These are phyloP conservation scores for Colletotrichum tabaci DNA, from an alignment of 2,329 filamentous ascomycete genomes.

Conservation along the genomic window DNA sequence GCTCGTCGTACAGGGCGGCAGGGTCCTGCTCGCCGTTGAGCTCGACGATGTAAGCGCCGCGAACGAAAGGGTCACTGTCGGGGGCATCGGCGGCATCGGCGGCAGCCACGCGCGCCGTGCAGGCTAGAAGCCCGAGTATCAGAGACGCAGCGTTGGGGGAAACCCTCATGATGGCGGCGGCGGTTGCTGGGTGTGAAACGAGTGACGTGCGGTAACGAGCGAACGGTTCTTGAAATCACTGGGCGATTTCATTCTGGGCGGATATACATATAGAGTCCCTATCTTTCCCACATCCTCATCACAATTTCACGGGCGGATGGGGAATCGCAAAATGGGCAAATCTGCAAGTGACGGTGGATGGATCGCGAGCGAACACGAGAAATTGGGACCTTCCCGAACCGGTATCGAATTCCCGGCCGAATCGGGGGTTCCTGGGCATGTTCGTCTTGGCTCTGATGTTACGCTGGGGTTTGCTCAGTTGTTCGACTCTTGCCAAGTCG, in stretches of 20 bases:
- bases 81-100: neutral
- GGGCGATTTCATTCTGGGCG: neutral
- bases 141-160: conserved; percentile 21
- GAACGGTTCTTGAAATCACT: too few species aligned
- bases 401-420: conserved; percentile 19
- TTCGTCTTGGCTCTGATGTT: conserved; percentile 8
- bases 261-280: conserved; percentile 25
- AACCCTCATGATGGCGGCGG: conserved; percentile 28
- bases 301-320: neutral
- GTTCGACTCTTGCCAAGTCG: conserved; percentile 21
- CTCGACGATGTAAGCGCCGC: conserved; percentile 48
- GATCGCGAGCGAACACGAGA: conserved; percentile 28
- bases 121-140: conserved; percentile 20
- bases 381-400: conserved; percentile 36
- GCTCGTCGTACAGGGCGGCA: conserved; percentile 42
- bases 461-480: neutral
- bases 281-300: too few species aligned
- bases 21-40: conserved; percentile 42
- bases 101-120: conserved; percentile 8
- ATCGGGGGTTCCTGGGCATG: conserved; percentile 10
- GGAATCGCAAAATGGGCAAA: neutral
- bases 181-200: conserved; percentile 26
- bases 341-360: conserved; percentile 8
- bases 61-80: conserved; percentile 36
- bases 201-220: conserved; percentile 19